Evolutionary conservation across 257 asterid species (phyloP).

Genomic region (Plectranthus barbatus): DNA sequence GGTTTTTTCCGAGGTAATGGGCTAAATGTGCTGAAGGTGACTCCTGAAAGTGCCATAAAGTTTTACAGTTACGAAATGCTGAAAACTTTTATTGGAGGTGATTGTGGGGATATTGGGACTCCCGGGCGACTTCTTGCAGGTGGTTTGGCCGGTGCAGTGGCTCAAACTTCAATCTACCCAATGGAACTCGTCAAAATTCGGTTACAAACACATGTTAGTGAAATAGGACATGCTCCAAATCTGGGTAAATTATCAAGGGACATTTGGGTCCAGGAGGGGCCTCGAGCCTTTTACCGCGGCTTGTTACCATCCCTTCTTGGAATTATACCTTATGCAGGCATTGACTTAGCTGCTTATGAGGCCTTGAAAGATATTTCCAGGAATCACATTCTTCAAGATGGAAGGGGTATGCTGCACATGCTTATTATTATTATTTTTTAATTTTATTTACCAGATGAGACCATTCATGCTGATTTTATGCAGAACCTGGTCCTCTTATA

Average conservation of each 20-base stretch:
- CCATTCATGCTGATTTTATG: conserved; percentile 15
- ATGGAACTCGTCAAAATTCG: conserved; percentile 98
- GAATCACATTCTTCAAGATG: conserved; percentile 63
- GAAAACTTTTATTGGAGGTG: conserved; percentile 55
- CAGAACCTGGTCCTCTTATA: conserved; percentile 94
- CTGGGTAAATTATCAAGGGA: conserved; percentile 66
- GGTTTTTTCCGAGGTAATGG: conserved; percentile 95
- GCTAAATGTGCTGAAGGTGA: conserved; percentile 81
- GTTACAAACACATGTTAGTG: conserved; percentile 68
- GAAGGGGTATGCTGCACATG: conserved; percentile 48
- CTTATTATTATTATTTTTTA: background rate
- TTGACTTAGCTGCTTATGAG: conserved; percentile 88
- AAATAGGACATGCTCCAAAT: conserved; percentile 59
- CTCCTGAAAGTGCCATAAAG: conserved; percentile 98
- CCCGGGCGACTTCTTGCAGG: conserved; percentile 73
- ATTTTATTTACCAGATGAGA: background rate
- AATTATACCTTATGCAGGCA: conserved; percentile 91
- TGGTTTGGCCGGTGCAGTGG: conserved; percentile 99
- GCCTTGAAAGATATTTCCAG: conserved; percentile 78
- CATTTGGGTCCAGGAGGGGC: conserved; percentile 83
- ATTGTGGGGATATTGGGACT: conserved; percentile 56
- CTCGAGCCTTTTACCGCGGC: conserved; percentile 91
- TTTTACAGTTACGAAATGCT: conserved; percentile 75
- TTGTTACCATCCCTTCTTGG: conserved; percentile 91
- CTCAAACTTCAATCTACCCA: conserved; percentile 93